phyloP scores from a whole-genome alignment of 2,329 filamentous ascomycete species.

The Trichoderma guizhouense region DNA sequence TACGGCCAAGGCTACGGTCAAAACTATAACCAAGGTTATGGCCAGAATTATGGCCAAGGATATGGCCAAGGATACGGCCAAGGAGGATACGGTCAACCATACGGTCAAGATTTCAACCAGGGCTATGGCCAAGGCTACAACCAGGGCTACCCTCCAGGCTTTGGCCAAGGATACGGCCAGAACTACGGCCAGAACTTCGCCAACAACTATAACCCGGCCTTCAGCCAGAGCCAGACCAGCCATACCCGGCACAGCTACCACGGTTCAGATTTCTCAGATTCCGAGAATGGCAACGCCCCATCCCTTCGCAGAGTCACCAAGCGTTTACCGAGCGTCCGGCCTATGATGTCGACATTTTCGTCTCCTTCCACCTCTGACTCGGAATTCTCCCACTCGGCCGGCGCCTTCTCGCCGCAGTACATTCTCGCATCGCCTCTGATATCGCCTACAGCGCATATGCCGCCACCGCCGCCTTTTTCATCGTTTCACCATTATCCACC shows the following conservation, averaged over 20 bases:
- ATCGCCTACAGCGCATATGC: neutral
- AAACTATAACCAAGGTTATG: neutral
- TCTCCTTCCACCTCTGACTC: slow-evolving; percentile 14
- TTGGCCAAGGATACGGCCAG: neutral
- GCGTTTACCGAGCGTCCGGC: neutral
- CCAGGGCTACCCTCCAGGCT: neutral
- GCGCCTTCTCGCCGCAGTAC: neutral
- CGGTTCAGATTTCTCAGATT: slow-evolving; percentile 7
- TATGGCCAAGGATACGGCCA: neutral
- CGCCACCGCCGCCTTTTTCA: slow-evolving; percentile 5
- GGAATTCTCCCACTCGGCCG: slow-evolving; percentile 2
- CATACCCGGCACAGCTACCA: neutral
- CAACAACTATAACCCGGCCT: neutral
- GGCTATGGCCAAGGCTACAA: neutral
- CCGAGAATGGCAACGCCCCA: neutral
- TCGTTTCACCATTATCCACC: neutral
- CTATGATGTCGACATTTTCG: neutral
- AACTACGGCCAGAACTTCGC: neutral
- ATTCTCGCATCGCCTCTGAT: slow-evolving; percentile 13
- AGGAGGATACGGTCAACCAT: neutral
- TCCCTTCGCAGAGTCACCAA: slow-evolving; percentile 18
- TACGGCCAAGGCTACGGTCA: neutral
- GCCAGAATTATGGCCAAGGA: neutral
- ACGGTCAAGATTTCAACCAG: neutral
- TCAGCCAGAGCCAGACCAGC: slow-evolving; percentile 5